Conservation (phyloP, 2,329 filamentous ascomycete species). For the Chaetomiaceae sp. region DNA sequence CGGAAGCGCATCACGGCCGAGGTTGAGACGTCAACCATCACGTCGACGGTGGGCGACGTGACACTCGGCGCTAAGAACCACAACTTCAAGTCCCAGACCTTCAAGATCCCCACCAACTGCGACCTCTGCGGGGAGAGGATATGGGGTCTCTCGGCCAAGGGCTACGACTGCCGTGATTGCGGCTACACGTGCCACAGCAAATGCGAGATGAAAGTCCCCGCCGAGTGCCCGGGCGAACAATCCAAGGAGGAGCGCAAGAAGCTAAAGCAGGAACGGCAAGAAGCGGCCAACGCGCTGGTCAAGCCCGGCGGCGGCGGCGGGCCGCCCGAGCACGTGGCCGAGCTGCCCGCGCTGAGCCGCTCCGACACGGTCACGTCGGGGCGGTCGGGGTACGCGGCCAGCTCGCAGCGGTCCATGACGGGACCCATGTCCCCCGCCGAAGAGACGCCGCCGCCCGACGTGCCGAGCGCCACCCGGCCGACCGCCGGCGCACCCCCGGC, state of each 20-base stretch:
- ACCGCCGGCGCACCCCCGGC: slow-evolving; percentile 31
- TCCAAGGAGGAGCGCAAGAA: slow-evolving; percentile 95
- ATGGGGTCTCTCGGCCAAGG: slow-evolving; percentile 94
- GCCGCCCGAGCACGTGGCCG: slow-evolving; percentile 47
- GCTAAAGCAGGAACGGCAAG: slow-evolving; percentile 79
- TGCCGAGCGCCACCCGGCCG: slow-evolving; percentile 31
- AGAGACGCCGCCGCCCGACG: slow-evolving; percentile 42
- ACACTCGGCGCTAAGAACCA: slow-evolving; percentile 90
- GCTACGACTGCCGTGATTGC: slow-evolving; percentile 91
- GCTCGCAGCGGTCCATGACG: slow-evolving; percentile 68
- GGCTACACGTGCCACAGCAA: slow-evolving; percentile 98
- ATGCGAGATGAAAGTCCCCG: slow-evolving; percentile 97
- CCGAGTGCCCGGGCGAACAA: slow-evolving; percentile 90
- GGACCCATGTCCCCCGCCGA: slow-evolving; percentile 50
- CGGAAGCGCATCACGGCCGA: slow-evolving; percentile 80
- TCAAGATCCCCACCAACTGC: slow-evolving; percentile 98
- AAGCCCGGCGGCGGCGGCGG: slow-evolving; percentile 39
- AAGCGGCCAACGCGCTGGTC: slow-evolving; percentile 59
- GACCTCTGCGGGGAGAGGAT: slow-evolving; percentile 94
- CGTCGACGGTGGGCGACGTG: slow-evolving; percentile 83
- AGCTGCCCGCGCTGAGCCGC: slow-evolving; percentile 63
- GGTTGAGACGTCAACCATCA: slow-evolving; percentile 89
- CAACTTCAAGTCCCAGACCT: slow-evolving; percentile 97
- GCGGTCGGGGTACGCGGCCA: slow-evolving; percentile 80
- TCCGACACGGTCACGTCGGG: slow-evolving; percentile 87